Percentiles rank a stretch among this genome's conserved stretches.
phyloP scores from a whole-genome alignment of 192 early-diverging fungal species.

The Bifiguratus adelaidae region DNA sequence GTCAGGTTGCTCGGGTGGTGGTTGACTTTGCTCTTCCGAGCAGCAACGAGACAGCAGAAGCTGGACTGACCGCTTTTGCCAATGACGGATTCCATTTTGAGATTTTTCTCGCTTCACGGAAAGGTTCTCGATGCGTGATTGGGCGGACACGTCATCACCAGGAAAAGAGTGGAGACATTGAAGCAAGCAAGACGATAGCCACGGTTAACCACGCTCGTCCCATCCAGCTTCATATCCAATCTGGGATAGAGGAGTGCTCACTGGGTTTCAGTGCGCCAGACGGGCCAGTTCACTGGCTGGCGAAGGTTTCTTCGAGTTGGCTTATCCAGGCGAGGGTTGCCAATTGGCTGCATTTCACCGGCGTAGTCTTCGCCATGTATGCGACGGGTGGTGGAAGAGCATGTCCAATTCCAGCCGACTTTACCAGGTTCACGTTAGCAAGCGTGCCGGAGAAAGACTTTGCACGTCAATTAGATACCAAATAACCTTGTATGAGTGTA shows the following conservation, averaged over 20 bases:
- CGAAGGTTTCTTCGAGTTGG: background rate
- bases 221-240: slow-evolving; percentile 1
- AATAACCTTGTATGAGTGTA: no score
- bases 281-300: background rate
- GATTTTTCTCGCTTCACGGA: no score
- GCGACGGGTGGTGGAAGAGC: background rate
- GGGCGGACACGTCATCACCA: background rate
- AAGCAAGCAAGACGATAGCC: no score
- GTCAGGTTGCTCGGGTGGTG: background rate
- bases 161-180: background rate
- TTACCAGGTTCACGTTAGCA: no score
- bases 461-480: no score
- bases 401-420: no score
- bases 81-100: slow-evolving; percentile 1
- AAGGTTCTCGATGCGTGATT: no score
- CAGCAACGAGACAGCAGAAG: background rate
- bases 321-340: no score
- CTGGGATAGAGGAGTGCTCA: no score
- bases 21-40: slow-evolving; percentile 1
- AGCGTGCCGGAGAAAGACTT: no score
- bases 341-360: slow-evolving; percentile 6
- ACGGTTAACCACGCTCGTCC: no score
- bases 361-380: background rate
- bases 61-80: background rate
- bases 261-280: no score